phyloP scores from a whole-genome alignment of 129 eudicot genomes.

The Solidago caesia region DNA sequence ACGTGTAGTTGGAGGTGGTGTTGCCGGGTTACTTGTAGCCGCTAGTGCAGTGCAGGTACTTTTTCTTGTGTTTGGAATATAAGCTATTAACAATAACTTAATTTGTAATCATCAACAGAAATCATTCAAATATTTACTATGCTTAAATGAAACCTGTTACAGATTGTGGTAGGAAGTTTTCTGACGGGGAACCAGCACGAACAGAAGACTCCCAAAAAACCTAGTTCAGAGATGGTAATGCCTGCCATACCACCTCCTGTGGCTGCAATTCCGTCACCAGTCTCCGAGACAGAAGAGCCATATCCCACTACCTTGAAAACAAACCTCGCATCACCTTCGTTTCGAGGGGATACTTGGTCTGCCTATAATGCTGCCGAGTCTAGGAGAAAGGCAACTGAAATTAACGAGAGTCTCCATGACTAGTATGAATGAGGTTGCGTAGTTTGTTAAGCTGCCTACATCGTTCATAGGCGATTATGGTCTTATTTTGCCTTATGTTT shows the following conservation, averaged over 20 bases:
- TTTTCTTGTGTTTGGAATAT: neutral
- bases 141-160: neutral
- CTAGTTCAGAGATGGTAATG: slow-evolving; percentile 37
- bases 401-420: slow-evolving; percentile 49
- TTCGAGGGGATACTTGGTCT: slow-evolving; percentile 61
- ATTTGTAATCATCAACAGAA: neutral
- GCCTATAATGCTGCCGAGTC: slow-evolving; percentile 42
- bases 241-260: slow-evolving; percentile 31
- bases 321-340: slow-evolving; percentile 38
- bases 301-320: slow-evolving; percentile 28
- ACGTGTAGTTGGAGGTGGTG: slow-evolving; percentile 88
- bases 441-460: slow-evolving; percentile 19
- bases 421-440: slow-evolving; percentile 21
- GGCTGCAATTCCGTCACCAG: slow-evolving; percentile 41
- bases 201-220: slow-evolving; percentile 61
- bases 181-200: slow-evolving; percentile 71
- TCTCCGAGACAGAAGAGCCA: slow-evolving; percentile 33
- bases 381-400: slow-evolving; percentile 59
- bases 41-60: slow-evolving; percentile 54
- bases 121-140: neutral
- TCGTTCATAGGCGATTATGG: neutral
- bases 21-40: slow-evolving; percentile 81
- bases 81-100: neutral
- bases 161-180: slow-evolving; percentile 87
- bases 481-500: slow-evolving; percentile 7